phyloP scores from a whole-genome alignment of 2,329 filamentous ascomycete species.

The Colletotrichum salicis region DNA sequence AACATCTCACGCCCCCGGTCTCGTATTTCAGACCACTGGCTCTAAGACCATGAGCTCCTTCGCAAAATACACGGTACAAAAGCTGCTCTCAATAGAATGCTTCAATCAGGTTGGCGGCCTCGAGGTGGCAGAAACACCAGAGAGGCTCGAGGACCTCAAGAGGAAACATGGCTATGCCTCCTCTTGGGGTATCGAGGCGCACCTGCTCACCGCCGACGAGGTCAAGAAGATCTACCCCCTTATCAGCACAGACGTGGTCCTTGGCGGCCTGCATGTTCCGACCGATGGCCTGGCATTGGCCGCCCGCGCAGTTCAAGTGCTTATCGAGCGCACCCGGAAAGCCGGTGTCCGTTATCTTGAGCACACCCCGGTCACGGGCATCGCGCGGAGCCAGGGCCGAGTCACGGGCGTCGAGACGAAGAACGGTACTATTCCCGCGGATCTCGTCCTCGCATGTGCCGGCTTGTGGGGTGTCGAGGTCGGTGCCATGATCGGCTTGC shows the following conservation, averaged over 20 bases:
- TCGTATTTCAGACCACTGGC: conserved; percentile 71
- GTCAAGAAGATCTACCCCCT: conserved; percentile 65
- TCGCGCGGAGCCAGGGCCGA: conserved; percentile 57
- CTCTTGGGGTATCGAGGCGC: conserved; percentile 69
- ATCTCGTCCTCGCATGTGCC: conserved; percentile 71
- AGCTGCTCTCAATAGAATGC: conserved; percentile 66
- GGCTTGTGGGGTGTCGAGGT: conserved; percentile 75
- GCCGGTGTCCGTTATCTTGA: conserved; percentile 69
- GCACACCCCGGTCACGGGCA: conserved; percentile 66
- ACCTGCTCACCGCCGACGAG: conserved; percentile 61
- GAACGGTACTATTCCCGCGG: conserved; percentile 61
- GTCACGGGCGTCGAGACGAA: conserved; percentile 68
- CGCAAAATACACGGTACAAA: conserved; percentile 71
- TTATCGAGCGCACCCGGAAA: conserved; percentile 66
- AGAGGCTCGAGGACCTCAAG: conserved; percentile 69
- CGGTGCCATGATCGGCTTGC: conserved; percentile 68
- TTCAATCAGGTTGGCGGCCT: conserved; percentile 73
- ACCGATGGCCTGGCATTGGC: conserved; percentile 70
- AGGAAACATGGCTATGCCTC: conserved; percentile 69
- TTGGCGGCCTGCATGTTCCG: conserved; percentile 70
- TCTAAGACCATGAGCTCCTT: conserved; percentile 68
- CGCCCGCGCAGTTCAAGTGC: conserved; percentile 68
- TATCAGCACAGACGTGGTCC: conserved; percentile 61
- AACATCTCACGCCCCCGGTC: conserved; percentile 72
- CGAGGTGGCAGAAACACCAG: conserved; percentile 70